These are phyloP conservation scores for Globisporangium takayamanum DNA, from an alignment of 352 stramenopile species.

Conservation along the genomic window DNA sequence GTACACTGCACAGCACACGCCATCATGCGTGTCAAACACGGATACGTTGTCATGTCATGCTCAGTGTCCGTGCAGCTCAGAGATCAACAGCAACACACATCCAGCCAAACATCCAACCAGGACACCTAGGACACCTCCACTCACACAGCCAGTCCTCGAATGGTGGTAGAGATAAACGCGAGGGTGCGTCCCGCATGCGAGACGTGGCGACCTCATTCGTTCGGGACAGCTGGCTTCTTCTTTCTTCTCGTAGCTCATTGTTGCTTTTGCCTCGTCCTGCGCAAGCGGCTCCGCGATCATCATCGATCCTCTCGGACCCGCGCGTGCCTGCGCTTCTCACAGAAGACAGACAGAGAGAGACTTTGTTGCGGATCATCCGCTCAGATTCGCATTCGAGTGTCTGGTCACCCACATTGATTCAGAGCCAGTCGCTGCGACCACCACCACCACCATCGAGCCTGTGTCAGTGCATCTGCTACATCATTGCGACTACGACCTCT, in stretches of 20 bases:
- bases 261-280: constrained; percentile 47
- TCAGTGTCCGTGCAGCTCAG: no score
- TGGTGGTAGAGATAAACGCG: neutral
- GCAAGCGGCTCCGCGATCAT: constrained; percentile 25
- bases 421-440: neutral
- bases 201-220: neutral
- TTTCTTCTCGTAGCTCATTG: constrained; percentile 30
- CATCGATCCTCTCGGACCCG: neutral
- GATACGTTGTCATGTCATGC: no score
- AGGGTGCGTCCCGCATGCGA: neutral
- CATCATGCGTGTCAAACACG: no score
- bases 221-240: constrained; percentile 7
- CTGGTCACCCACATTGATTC: neutral
- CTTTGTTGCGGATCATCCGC: neutral
- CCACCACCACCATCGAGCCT: no score
- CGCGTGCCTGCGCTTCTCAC: neutral
- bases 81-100: no score
- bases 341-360: constrained; percentile 4
- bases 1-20: no score
- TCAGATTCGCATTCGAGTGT: neutral
- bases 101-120: no score
- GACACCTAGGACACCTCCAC: no score
- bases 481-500: neutral
- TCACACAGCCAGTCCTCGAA: neutral
- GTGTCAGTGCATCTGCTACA: no score